Evolutionary conservation across 495 filamentous ascomycete genomes (phyloP), one percentile per base, ranked within the genome.

Genomic region (Tuber borchii): DNA sequence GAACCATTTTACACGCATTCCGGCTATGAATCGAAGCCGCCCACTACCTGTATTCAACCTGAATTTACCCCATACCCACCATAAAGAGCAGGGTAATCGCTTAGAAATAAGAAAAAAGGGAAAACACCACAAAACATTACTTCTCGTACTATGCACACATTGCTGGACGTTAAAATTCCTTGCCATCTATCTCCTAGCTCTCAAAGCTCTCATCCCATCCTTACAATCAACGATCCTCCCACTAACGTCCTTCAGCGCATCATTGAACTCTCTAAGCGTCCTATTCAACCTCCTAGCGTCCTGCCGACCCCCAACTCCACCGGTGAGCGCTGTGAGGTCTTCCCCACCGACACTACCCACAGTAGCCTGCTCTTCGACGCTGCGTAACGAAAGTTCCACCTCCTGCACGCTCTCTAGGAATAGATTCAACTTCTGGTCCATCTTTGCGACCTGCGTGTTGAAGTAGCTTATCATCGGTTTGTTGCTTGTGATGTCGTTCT

Each of bases 401-500:
- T 83, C 82, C 8, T 74, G 74, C 7, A 83, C 78, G 40, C 80
- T 79, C 71, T 80, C 76, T 8, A 75, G 69, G 44, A 83, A 82
- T 16, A 78, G 48, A 1, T 69, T 26, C 68, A 83, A 46, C 70
- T 80, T 77, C 51, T 74, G 72, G 34, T 83, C 81, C 81, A 83
- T 83, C 20, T 74, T 74, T 20, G 42, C 74, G 5, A 79, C 77
- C 43, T 81, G 79, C 14, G 68, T 61, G 42, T 83, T 83, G 45
- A 83, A 83, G 71, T 83, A 83, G 16, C 71, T 75, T 42, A 83
- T 75, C 82, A 83, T 83, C 2, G 81, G 79, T 9, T 73, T 77
- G 46, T 83, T 83, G 40, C 81, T 78, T 0, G 82, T 80, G 22
- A 83, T 76, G n/a, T 83, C 82, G 45, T 76, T 81, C 73, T 83